Evolutionary conservation across 2,329 filamentous ascomycete species (phyloP), one percentile per base, ranked within the genome.

Genomic region (Neonectria neomacrospora): DNA sequence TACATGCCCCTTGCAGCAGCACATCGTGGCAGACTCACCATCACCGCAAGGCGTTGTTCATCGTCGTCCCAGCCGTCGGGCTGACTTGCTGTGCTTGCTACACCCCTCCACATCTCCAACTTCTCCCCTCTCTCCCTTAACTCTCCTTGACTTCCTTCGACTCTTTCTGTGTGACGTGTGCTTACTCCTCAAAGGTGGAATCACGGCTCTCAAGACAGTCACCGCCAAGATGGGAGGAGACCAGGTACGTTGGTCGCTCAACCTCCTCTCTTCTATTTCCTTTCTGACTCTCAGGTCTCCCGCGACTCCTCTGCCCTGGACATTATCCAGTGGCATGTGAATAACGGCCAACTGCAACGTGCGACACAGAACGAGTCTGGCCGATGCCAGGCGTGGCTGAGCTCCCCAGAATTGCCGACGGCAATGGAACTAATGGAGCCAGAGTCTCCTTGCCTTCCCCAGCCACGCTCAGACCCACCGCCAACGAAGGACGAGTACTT

Each of bases 401-500:
- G 30, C 1, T 23, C 44, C 1, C 64, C 72, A 0, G 75, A 76
- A 32, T 30, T 77, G 2, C 75, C 75, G 1, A 60, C 61, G 1
- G n/a, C 73, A 0, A 48, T 48, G 3, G 75, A 77, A 5, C 5
- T 77, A 0, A 71, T 75, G 62, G 64, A 61, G 0, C 9, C 32
- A 2, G 34, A 72, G 1, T 56, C 70, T 3, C 55, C 68, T 3
- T 42, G 45, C 0, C 42, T 77, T 4, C 71, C 70, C 1, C n/a
- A 48, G 5, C 41, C 59, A 2, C 54, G 44, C 1, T 41, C 55
- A 3, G 30, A 58, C 3, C 41, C 53, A 0, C 7, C 41, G 0
- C 26, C 34, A 1, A 61, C 66, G 2, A 76, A 75, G 20, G 50
- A 66, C 5, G 81, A 83, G 0, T 97, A 97, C 61, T 80, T 97